Conservation (phyloP, 768 basidiomycete species). For the Mycena leptocephala region DNA sequence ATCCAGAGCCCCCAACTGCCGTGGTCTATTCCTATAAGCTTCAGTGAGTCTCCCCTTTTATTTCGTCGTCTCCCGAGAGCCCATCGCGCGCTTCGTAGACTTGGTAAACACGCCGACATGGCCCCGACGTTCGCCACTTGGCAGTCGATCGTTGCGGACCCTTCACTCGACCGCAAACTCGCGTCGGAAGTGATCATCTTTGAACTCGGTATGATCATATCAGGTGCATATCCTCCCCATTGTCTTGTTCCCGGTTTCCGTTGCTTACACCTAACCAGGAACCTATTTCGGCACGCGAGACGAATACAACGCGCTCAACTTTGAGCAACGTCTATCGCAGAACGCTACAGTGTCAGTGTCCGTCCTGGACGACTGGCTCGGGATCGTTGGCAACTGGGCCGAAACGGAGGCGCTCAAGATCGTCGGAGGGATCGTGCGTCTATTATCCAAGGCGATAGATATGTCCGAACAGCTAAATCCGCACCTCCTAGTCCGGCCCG, state of each 20-base stretch:
- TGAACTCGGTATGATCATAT: conserved; percentile 37
- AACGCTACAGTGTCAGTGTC: conserved; percentile 25
- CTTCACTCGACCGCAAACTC: conserved; percentile 34
- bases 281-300: conserved; percentile 34
- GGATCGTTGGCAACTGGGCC: conserved; percentile 34
- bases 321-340: conserved; percentile 15
- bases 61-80: not conserved
- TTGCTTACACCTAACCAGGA: conserved; percentile 5
- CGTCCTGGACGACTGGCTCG: conserved; percentile 29
- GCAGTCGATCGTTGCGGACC: conserved; percentile 33
- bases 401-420: conserved; percentile 31
- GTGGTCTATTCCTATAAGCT: conserved; percentile 27
- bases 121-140: conserved; percentile 31
- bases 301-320: conserved; percentile 35
- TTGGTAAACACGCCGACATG: conserved; percentile 17
- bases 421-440: conserved; percentile 32
- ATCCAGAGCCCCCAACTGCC: conserved; percentile 39
- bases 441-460: not conserved
- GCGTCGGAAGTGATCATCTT: conserved; percentile 31
- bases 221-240: conserved; percentile 1
- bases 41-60: conserved; percentile 10
- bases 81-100: not conserved
- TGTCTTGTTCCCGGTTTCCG: too few species aligned
- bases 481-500: conserved; percentile 25
- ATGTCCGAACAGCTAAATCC: too few species aligned